Evolutionary conservation across 805 yeast species (phyloP).

Genomic region (Kodamaea leandrae): DNA sequence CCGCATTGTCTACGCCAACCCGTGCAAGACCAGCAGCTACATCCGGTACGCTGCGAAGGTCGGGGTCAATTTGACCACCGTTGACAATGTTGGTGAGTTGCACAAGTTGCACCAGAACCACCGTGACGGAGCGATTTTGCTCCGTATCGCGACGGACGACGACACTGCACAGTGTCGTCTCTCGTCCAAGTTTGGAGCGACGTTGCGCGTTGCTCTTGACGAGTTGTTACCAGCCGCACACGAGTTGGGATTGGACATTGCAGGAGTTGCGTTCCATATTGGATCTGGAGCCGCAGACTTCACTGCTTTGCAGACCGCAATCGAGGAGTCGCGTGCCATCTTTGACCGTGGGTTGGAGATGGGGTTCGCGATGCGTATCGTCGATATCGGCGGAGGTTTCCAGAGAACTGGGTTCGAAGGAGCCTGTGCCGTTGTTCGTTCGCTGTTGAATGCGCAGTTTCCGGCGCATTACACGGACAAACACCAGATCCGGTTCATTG

Average conservation of each 20-base stretch:
- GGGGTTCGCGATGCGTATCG: slow-evolving; percentile 50
- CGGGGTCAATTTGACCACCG: slow-evolving; percentile 72
- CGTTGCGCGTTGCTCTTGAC: slow-evolving; percentile 48
- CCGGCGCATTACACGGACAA: slow-evolving; percentile 37
- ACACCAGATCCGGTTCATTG: slow-evolving; percentile 52
- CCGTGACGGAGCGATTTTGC: slow-evolving; percentile 66
- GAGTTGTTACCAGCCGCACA: slow-evolving; percentile 61
- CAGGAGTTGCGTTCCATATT: slow-evolving; percentile 92
- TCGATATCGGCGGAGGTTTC: slow-evolving; percentile 96
- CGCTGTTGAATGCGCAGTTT: slow-evolving; percentile 57
- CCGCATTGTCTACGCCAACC: slow-evolving; percentile 86
- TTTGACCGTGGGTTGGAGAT: slow-evolving; percentile 54
- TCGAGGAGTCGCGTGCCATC: slow-evolving; percentile 63
- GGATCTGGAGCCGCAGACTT: slow-evolving; percentile 90
- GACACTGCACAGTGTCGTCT: slow-evolving; percentile 81
- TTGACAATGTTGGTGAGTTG: slow-evolving; percentile 85
- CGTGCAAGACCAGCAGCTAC: slow-evolving; percentile 86
- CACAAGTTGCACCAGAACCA: slow-evolving; percentile 65
- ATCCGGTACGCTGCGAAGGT: slow-evolving; percentile 63
- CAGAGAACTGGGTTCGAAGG: slow-evolving; percentile 57
- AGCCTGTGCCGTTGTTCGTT: slow-evolving; percentile 56
- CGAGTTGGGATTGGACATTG: slow-evolving; percentile 58
- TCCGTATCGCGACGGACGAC: slow-evolving; percentile 89
- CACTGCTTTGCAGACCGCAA: slow-evolving; percentile 63
- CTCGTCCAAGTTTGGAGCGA: slow-evolving; percentile 87